Conservation (phyloP, 768 basidiomycete species). For the Kwoniella pini region DNA sequence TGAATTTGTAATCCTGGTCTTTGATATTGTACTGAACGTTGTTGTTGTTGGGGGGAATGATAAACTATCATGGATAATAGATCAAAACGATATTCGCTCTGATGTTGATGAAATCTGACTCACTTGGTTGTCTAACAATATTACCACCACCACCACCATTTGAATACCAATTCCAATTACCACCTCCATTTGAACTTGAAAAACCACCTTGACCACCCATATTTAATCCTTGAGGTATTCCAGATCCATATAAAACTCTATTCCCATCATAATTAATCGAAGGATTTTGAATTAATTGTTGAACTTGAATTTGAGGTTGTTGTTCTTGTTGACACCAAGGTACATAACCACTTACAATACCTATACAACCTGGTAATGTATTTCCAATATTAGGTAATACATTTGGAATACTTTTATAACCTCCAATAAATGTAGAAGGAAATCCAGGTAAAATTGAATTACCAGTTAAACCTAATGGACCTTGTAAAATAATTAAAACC, state of each 20-base stretch:
- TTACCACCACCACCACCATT: conserved; percentile 14
- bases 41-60: conserved; percentile 13
- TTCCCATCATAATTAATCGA: background rate
- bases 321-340: conserved; percentile 34
- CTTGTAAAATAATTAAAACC: conserved; percentile 48
- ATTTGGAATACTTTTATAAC: too few relatives aligned
- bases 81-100: background rate
- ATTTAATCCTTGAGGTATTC: background rate
- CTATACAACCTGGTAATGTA: conserved; percentile 37
- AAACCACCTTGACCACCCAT: conserved; percentile 48
- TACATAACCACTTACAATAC: conserved; percentile 25
- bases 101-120: background rate
- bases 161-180: conserved; percentile 49
- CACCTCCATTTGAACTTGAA: conserved; percentile 29
- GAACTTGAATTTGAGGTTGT: conserved; percentile 20
- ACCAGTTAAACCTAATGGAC: conserved; percentile 42
- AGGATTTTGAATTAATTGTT: conserved; percentile 12
- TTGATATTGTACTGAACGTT: conserved; percentile 36
- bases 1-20: conserved; percentile 42
- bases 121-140: background rate
- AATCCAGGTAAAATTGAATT: background rate
- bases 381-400: conserved; percentile 7
- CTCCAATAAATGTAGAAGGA: background rate
- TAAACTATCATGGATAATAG: background rate
- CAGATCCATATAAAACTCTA: too few relatives aligned